Evolutionary conservation across 2,329 filamentous ascomycete genomes (phyloP).

Genomic region (Lasiodiplodia sp.): DNA sequence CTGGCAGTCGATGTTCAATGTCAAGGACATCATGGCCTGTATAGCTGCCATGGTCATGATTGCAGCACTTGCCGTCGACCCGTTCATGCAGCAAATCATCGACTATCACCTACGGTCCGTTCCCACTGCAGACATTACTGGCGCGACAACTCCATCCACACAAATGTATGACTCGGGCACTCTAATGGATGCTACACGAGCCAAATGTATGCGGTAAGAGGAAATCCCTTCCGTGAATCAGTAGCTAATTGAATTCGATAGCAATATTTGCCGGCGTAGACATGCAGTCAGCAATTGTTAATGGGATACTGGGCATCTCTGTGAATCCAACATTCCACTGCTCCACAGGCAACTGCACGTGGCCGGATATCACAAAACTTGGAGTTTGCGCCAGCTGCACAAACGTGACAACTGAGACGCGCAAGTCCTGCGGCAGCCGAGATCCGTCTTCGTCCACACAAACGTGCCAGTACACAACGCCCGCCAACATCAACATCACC

Average conservation of each 20-base stretch:
- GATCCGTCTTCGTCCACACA: slow-evolving; percentile 13
- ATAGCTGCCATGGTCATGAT: background rate
- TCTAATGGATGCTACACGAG: background rate
- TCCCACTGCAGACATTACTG: background rate
- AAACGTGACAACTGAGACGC: background rate
- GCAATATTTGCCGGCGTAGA: background rate
- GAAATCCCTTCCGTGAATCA: background rate
- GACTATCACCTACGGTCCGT: background rate
- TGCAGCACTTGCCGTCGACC: background rate
- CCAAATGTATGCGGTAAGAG: background rate
- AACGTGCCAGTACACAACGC: background rate
- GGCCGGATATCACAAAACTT: background rate
- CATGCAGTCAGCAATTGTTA: slow-evolving; percentile 1
- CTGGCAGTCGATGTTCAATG: background rate
- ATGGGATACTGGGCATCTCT: background rate
- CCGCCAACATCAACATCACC: background rate
- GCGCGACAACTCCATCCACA: background rate
- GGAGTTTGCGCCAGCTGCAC: slow-evolving; percentile 5
- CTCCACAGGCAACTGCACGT: slow-evolving; percentile 9
- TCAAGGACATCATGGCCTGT: background rate
- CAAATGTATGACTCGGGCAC: background rate
- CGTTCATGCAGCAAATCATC: slow-evolving; percentile 17
- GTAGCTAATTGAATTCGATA: background rate
- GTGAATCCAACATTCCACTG: background rate
- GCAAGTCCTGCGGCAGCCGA: background rate